Conservation (phyloP, 768 basidiomycete genomes). For the Mycena belliarum region DNA sequence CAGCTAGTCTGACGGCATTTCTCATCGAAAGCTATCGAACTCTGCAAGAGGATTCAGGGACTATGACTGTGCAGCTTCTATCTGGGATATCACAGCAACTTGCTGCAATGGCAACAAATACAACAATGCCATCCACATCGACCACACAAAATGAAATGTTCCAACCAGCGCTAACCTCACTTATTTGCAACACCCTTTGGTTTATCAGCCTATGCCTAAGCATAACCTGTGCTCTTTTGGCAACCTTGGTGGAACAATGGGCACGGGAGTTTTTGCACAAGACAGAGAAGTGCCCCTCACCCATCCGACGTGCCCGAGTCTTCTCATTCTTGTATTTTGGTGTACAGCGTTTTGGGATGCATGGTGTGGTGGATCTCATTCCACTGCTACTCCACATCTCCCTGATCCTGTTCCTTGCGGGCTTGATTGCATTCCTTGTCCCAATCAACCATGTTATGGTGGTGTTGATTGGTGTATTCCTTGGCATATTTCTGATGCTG, state of each 20-base stretch:
- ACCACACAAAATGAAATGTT: too few species aligned
- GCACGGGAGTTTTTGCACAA: too few species aligned
- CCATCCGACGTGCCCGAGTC: too few species aligned
- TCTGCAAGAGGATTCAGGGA: background rate
- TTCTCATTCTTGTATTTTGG: constrained; percentile 7
- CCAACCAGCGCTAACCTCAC: too few species aligned
- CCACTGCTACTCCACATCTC: constrained; percentile 19
- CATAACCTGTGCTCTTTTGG: too few species aligned
- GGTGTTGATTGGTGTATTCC: background rate
- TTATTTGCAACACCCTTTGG: too few species aligned
- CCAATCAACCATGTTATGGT: constrained; percentile 3
- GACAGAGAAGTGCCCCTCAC: too few species aligned
- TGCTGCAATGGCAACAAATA: background rate
- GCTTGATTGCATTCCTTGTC: constrained; percentile 15
- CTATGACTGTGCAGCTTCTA: background rate
- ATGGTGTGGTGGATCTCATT: too few species aligned
- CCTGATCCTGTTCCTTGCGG: constrained; percentile 16
- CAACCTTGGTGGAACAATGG: too few species aligned
- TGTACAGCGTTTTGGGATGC: background rate
- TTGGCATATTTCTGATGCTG: background rate
- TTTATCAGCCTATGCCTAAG: too few species aligned
- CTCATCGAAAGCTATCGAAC: constrained; percentile 4
- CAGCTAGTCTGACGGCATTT: constrained; percentile 4
- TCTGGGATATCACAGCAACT: background rate
- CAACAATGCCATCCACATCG: too few species aligned